Evolutionary conservation across 805 yeast genomes (phyloP).

Genomic region (Yamadazyma laniorum): DNA sequence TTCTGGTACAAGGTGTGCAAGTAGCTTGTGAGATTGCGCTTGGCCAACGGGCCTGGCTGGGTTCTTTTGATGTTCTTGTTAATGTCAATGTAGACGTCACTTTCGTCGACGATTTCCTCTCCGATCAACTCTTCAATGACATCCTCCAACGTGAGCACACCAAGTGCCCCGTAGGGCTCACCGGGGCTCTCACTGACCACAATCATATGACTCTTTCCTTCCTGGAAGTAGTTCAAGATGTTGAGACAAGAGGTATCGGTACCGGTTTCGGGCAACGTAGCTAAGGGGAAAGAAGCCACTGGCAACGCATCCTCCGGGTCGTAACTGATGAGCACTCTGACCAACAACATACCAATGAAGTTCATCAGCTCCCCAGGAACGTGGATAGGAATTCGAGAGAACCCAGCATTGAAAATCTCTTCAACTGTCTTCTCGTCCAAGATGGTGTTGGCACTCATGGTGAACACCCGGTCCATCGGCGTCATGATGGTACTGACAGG

Average conservation of each 20-base stretch:
- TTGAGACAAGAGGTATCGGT: conserved; percentile 91
- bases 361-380: conserved; percentile 85
- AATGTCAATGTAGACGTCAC: conserved; percentile 89
- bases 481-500: conserved; percentile 88
- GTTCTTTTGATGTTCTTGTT: conserved; percentile 80
- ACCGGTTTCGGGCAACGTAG: conserved; percentile 92
- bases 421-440: conserved; percentile 84
- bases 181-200: conserved; percentile 88
- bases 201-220: conserved; percentile 97
- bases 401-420: conserved; percentile 89
- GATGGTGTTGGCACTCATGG: conserved; percentile 78
- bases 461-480: conserved; percentile 85
- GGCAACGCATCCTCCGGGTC: conserved; percentile 96
- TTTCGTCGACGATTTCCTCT: conserved; percentile 95
- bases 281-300: conserved; percentile 89
- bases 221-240: conserved; percentile 93
- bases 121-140: conserved; percentile 98
- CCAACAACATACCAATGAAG: conserved; percentile 92
- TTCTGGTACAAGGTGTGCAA: conserved; percentile 55
- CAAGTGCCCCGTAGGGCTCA: conserved; percentile 75
- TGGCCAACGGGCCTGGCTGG: conserved; percentile 73
- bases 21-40: conserved; percentile 65
- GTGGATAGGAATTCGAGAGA: conserved; percentile 91
- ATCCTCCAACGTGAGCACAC: conserved; percentile 91
- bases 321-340: conserved; percentile 86